Base-by-base conservation (phyloP, 1,284 basidiomycete genomes). In the Psilocybe mexicana region DNA sequence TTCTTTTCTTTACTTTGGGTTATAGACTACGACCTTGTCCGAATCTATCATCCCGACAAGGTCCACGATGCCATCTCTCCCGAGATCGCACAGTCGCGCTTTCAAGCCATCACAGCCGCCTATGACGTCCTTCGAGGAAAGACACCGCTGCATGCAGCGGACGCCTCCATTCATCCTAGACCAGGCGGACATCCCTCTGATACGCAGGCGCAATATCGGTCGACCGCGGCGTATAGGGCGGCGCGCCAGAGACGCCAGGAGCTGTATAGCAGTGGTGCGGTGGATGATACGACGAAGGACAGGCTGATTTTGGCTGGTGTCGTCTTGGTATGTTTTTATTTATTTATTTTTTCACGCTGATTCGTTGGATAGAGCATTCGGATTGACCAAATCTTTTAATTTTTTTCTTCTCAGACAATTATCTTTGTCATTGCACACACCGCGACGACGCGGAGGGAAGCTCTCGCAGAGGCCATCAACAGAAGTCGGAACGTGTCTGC, bases 11-110 rank as follows among this genome's bases (percentile, higher is more conserved):
- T 59, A 28, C 10, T 40, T 11, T 5, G 38, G 11, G 6, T 7
- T 14, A 36, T 53, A 87, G 86, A 87, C 69, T 86, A 81, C 65
- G 85, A 86, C 61, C 82, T 88, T 35, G 86, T 87, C 11, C 74
- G 81, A 43, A 77, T 86, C 55, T 86, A 87, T 67, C 86, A 88
- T 65, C 86, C 86, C 8, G 86, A 88, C 72, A 84, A 83, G 52
- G 73, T 76, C 6, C 70, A 74, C 25, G 68, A 72, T n/a, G 72
- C 72, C 11, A 59, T 78, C 14, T 66, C 82, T 6, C 70, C 80
- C 1, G 78, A 80, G 14, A 67, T 76, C n/a, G 82, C 82, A 0
- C 84, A 86, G 67, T 72, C 78, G 12, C 80, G 81, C 6, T 88
- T 88, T 65, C 83, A 83, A 59, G 74, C 80, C 3, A 72, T 74